These are phyloP conservation scores for Colletotrichum cereale DNA, from an alignment of 2,329 filamentous ascomycete genomes.

Conservation along the genomic window DNA sequence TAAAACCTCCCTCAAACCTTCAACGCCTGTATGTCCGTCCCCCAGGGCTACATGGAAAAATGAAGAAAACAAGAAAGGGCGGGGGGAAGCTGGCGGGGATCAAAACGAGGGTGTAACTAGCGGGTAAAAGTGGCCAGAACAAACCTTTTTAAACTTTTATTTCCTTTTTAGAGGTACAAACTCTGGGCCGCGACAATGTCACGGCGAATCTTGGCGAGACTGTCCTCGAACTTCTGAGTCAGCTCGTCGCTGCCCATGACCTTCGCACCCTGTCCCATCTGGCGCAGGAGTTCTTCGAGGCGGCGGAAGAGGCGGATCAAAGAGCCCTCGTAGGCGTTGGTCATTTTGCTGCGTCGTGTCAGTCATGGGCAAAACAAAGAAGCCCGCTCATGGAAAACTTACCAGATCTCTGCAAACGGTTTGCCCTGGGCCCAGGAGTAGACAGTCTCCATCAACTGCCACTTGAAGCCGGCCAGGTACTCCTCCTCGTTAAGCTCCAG, in stretches of 20 bases:
- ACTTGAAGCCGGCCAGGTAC: constrained; percentile 90
- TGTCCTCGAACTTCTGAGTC: constrained; percentile 90
- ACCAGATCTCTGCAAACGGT: constrained; percentile 95
- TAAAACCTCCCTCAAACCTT: constrained; percentile 21
- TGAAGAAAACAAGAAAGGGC: constrained; percentile 7
- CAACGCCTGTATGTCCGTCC: constrained; percentile 29
- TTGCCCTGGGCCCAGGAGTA: constrained; percentile 91
- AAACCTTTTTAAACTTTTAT: constrained; percentile 20
- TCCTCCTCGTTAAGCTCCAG: constrained; percentile 94
- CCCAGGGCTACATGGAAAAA: constrained; percentile 31
- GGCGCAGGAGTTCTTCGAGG: constrained; percentile 91
- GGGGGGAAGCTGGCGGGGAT: background rate
- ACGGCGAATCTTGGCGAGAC: constrained; percentile 85
- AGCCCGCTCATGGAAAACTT: constrained; percentile 56
- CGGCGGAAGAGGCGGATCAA: constrained; percentile 96
- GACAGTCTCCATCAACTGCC: constrained; percentile 97
- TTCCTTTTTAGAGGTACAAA: constrained; percentile 79
- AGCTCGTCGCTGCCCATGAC: constrained; percentile 98
- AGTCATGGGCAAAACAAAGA: background rate
- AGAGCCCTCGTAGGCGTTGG: constrained; percentile 96
- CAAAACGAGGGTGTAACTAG: background rate
- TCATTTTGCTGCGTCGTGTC: constrained; percentile 86
- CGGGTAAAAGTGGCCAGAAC: constrained; percentile 2
- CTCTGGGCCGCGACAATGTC: constrained; percentile 97
- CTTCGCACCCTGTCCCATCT: constrained; percentile 95